A percentile compares a stretch with the other conserved stretches of the same genome.
Conservation (phyloP, 768 basidiomycete genomes). For the Termitomyces sp. region DNA sequence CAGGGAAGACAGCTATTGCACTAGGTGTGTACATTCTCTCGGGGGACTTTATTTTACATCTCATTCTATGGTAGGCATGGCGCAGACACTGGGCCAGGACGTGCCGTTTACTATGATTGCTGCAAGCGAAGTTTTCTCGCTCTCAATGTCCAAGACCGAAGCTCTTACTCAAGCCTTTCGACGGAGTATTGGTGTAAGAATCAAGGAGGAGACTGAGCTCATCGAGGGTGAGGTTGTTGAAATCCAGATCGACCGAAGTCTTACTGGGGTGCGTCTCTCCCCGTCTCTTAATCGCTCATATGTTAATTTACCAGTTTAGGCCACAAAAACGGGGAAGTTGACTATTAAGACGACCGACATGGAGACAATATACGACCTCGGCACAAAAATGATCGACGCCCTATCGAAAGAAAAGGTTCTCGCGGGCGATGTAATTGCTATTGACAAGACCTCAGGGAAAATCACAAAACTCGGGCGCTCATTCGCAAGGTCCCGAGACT, state of each 20-base stretch:
- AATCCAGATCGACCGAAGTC: slow-evolving; percentile 95
- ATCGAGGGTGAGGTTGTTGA: slow-evolving; percentile 99
- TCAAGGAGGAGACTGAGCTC: slow-evolving; percentile 96
- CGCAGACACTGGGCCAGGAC: slow-evolving; percentile 88
- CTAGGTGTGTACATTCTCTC: slow-evolving; percentile 56
- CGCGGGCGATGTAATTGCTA: slow-evolving; percentile 91
- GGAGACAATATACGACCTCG: slow-evolving; percentile 99
- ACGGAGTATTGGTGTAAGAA: slow-evolving; percentile 93
- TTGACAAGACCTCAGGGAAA: slow-evolving; percentile 97
- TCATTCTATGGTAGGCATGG: slow-evolving; percentile 65
- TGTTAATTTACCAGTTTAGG: slow-evolving; percentile 41
- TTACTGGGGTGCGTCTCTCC: slow-evolving; percentile 74
- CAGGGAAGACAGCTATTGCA: slow-evolving; percentile 98
- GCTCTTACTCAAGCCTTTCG: slow-evolving; percentile 96
- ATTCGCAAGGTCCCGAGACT: slow-evolving; percentile 95
- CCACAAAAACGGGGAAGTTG: slow-evolving; percentile 95
- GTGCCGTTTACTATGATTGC: slow-evolving; percentile 99
- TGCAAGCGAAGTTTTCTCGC: slow-evolving; percentile 95
- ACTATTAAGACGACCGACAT: slow-evolving; percentile 99
- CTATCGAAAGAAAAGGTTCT: slow-evolving; percentile 96
- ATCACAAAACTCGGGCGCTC: slow-evolving; percentile 95
- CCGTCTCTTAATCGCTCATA: background rate
- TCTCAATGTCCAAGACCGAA: slow-evolving; percentile 98
- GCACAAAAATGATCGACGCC: slow-evolving; percentile 98
- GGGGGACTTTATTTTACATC: background rate